phyloP scores from a whole-genome alignment of 768 basidiomycete genomes.

The Porphyrellus cyaneotinctus region DNA sequence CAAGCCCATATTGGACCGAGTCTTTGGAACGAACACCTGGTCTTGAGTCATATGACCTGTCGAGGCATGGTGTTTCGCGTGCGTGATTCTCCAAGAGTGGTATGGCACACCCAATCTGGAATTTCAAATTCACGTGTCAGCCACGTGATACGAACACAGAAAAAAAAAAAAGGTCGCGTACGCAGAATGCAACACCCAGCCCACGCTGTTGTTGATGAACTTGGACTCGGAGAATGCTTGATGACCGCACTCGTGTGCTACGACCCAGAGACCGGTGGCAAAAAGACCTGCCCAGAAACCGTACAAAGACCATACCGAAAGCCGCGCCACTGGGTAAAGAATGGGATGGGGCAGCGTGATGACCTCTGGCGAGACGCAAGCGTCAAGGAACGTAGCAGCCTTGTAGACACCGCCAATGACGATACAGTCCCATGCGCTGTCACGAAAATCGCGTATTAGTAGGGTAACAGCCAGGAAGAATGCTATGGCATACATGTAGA shows the following conservation, averaged over 20 bases:
- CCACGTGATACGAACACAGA: slow-evolving; percentile 19
- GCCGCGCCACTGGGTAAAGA: slow-evolving; percentile 57
- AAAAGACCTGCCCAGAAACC: slow-evolving; percentile 81
- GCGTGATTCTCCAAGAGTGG: slow-evolving; percentile 93
- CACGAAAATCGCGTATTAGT: slow-evolving; percentile 10
- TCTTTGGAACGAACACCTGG: slow-evolving; percentile 91
- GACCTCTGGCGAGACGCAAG: slow-evolving; percentile 52
- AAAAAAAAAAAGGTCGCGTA: slow-evolving; percentile 35
- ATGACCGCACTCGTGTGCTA: slow-evolving; percentile 95
- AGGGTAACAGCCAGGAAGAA: background rate
- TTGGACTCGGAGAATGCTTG: slow-evolving; percentile 95
- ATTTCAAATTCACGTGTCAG: slow-evolving; percentile 15
- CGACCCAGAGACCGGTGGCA: slow-evolving; percentile 89
- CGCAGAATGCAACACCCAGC: slow-evolving; percentile 91
- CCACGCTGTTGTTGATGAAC: slow-evolving; percentile 85
- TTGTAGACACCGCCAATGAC: slow-evolving; percentile 70
- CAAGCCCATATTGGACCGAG: slow-evolving; percentile 69
- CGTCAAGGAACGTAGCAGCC: slow-evolving; percentile 58
- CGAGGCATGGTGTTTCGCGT: slow-evolving; percentile 93
- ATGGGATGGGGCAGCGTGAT: slow-evolving; percentile 55
- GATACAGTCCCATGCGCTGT: slow-evolving; percentile 69
- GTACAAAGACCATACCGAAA: slow-evolving; percentile 77
- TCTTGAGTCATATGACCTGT: slow-evolving; percentile 93
- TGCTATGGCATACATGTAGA: slow-evolving; percentile 60
- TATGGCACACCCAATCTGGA: slow-evolving; percentile 88